Base-by-base conservation (phyloP, 176 grass and related monocot species). In the Tuctoria greenei region DNA sequence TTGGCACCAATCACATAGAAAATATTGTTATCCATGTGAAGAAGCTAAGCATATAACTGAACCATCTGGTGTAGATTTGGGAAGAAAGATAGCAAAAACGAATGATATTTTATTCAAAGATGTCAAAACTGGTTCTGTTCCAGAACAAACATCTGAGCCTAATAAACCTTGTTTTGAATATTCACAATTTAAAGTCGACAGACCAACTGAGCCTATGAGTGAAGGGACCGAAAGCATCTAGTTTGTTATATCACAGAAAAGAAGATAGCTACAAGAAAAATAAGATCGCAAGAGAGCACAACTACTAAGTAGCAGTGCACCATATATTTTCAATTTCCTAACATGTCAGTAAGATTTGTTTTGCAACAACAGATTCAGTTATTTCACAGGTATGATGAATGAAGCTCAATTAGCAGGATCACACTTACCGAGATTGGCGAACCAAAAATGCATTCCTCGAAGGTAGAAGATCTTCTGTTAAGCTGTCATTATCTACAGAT, bases 361-460 rank as follows among this genome's bases (percentile, higher is more conserved):
- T 16, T 5, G 4, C 13, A 74, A 38, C 40, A 59, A 45, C 10
- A 81, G 62, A 78, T 57, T 46, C 45, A 84, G 13, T 69, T 71
- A 26, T 75, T 75, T 38, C 8, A 24, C 10, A 76, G 51, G 35
- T 81, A 34, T 55, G 39, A 58, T 10, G 15, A 34, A 45, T 45
- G 0, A 46, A 11, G 47, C 45, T 38, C 44, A 50, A 58, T 84
- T 61, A 54, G 38, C 36, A 78, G 54, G 44, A 83, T 46, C 20
- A 55, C 59, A 45, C 90, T 81, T 93, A 97, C 94, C 90, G 79
- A 87, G 83, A 91, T 68, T 90, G 79, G 59, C 74, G 78, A 72
- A 89, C 81, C 76, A 97, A 97, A 91, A 97, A 93, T 73, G 83
- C 83, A 89, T 97, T 75, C 57, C 60, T 88, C n/a, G 78, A 91